Conservation (phyloP, 192 early-diverging fungal species). For the Entomortierella parvispora region DNA sequence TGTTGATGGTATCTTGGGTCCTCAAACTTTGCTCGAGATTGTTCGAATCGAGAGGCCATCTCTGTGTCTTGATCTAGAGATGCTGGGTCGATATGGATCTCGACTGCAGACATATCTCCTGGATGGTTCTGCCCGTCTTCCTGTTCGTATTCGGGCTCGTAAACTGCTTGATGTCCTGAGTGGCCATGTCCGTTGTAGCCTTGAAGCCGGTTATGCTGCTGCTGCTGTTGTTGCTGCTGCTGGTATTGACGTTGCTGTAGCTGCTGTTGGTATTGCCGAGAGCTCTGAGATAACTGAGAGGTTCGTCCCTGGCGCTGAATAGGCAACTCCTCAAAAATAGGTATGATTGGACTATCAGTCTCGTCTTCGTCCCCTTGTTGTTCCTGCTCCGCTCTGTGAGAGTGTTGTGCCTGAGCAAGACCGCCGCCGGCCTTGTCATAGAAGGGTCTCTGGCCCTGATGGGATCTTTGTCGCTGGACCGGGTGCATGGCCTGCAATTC, state of each 20-base stretch:
- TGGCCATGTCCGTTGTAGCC: too few species aligned
- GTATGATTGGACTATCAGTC: background rate
- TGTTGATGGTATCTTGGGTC: too few species aligned
- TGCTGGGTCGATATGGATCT: background rate
- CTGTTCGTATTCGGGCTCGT: too few species aligned
- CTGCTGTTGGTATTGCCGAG: background rate
- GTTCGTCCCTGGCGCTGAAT: conserved; percentile 1
- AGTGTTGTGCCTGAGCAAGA: background rate
- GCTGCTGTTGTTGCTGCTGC: conserved; percentile 6
- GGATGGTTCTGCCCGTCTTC: background rate
- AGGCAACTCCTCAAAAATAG: too few species aligned
- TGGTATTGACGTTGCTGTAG: conserved; percentile 5
- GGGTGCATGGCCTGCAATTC: too few species aligned
- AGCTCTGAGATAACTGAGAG: background rate
- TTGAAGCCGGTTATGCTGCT: conserved; percentile 18
- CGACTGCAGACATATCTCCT: conserved; percentile 10
- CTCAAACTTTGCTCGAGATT: too few species aligned
- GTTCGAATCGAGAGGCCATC: too few species aligned
- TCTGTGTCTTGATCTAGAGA: too few species aligned
- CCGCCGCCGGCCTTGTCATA: conserved; percentile 7
- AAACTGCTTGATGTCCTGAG: too few species aligned
- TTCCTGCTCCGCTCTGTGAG: background rate
- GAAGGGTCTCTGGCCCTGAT: background rate
- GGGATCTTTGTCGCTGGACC: too few species aligned
- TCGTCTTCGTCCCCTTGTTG: background rate